Percentiles rank a stretch among this genome's conserved stretches.
Conservation (phyloP, 305 asterid species). For the Rubia balearica region DNA sequence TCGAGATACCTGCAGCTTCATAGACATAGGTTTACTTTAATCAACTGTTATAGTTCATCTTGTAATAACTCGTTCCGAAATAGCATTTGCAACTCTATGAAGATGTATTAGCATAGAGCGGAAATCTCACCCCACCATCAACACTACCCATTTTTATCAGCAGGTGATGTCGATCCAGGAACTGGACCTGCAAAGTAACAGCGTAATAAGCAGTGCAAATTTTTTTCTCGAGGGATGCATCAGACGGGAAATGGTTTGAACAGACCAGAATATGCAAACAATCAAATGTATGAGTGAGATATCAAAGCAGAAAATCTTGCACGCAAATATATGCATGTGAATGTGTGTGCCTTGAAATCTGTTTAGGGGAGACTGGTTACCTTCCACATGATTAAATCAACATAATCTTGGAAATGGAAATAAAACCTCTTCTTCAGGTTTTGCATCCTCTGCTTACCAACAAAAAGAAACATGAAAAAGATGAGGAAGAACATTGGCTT, state of each 20-base stretch:
- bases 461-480: constrained; percentile 18
- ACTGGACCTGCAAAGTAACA: constrained; percentile 67
- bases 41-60: background rate
- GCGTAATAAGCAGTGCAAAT: background rate
- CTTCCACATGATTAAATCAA: constrained; percentile 92
- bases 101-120: constrained; percentile 16
- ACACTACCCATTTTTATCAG: constrained; percentile 95
- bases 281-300: background rate
- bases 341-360: background rate
- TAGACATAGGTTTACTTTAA: constrained; percentile 7
- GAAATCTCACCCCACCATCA: constrained; percentile 86
- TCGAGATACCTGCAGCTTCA: constrained; percentile 58
- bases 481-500: constrained; percentile 1
- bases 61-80: background rate
- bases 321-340: background rate
- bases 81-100: background rate
- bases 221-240: background rate
- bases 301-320: constrained; percentile 8
- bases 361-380: constrained; percentile 23
- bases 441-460: constrained; percentile 72
- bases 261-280: constrained; percentile 7
- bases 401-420: constrained; percentile 94
- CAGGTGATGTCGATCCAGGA: constrained; percentile 85
- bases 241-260: constrained; percentile 7
- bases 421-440: constrained; percentile 94